These are phyloP conservation scores for Colletotrichum salicis DNA, from an alignment of 2,329 filamentous ascomycete species.

Conservation along the genomic window DNA sequence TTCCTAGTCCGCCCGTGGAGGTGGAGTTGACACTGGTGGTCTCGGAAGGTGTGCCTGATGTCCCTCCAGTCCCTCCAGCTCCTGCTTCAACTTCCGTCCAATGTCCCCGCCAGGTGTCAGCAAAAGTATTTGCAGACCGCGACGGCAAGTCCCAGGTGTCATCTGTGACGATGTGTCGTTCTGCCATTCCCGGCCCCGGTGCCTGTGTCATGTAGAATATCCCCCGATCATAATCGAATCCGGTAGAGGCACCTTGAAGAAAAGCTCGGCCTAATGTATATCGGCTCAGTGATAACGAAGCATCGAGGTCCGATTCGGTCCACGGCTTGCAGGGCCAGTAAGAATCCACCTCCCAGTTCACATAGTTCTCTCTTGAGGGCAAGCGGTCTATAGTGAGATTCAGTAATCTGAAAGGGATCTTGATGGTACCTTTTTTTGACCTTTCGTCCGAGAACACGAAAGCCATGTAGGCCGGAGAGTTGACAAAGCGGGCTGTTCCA, in stretches of 20 bases:
- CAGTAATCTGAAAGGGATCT: background rate
- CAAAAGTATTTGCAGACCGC: background rate
- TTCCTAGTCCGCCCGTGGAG: too few relatives aligned
- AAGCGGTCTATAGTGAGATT: background rate
- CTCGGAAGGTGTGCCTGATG: background rate
- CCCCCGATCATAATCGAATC: background rate
- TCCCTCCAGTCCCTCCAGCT: background rate
- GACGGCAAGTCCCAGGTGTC: background rate
- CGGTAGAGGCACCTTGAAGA: background rate
- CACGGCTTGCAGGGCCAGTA: constrained; percentile 2
- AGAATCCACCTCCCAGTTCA: background rate
- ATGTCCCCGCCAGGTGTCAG: background rate
- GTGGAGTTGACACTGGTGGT: background rate
- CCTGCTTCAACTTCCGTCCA: background rate
- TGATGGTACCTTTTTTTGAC: background rate
- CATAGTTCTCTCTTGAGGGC: background rate
- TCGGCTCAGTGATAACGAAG: background rate
- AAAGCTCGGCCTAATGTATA: background rate
- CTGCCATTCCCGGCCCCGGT: background rate
- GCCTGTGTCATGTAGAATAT: background rate
- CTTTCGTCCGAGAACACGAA: background rate
- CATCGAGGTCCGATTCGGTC: background rate
- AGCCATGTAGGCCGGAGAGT: background rate
- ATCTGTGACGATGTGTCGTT: background rate
- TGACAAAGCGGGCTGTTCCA: background rate